Evolutionary conservation across 306 rosid species (phyloP).

Genomic region (Sicyos baderoa): DNA sequence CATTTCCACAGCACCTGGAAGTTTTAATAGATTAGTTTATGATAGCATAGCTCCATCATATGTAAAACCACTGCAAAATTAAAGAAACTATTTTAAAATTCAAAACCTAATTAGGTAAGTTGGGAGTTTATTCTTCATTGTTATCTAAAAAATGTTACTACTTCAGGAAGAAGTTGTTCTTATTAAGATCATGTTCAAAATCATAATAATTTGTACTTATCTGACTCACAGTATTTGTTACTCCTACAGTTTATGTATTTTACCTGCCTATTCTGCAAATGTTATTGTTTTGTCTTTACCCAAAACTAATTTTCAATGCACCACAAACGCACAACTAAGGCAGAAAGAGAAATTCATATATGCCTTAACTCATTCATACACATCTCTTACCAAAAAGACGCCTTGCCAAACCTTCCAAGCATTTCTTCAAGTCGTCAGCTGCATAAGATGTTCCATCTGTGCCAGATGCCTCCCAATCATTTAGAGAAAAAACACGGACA

Average conservation of each 20-base stretch:
- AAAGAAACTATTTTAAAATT: not conserved
- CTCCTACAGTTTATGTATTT: not conserved
- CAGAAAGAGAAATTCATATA: not conserved
- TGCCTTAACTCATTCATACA: not conserved
- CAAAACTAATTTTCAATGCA: slow-evolving; percentile 8
- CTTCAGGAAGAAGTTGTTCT: not conserved
- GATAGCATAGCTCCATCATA: slow-evolving; percentile 17
- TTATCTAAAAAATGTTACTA: not conserved
- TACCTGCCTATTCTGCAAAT: not conserved
- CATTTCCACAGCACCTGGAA: slow-evolving; percentile 87
- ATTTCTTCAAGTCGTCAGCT: slow-evolving; percentile 76
- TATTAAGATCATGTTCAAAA: not conserved
- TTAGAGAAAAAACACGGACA: slow-evolving; percentile 67
- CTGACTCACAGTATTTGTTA: not conserved
- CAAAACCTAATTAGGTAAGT: not conserved
- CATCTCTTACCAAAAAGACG: slow-evolving; percentile 70
- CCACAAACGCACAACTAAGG: not conserved
- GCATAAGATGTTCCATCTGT: slow-evolving; percentile 68
- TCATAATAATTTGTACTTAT: not conserved
- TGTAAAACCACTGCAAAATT: not conserved
- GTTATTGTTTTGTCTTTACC: not conserved
- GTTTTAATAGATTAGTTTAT: slow-evolving; percentile 17
- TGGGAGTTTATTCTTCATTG: not conserved
- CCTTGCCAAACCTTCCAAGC: slow-evolving; percentile 93
- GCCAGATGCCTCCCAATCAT: slow-evolving; percentile 70